phyloP scores from a whole-genome alignment of 768 basidiomycete genomes.

The Sarcodon aspratus region DNA sequence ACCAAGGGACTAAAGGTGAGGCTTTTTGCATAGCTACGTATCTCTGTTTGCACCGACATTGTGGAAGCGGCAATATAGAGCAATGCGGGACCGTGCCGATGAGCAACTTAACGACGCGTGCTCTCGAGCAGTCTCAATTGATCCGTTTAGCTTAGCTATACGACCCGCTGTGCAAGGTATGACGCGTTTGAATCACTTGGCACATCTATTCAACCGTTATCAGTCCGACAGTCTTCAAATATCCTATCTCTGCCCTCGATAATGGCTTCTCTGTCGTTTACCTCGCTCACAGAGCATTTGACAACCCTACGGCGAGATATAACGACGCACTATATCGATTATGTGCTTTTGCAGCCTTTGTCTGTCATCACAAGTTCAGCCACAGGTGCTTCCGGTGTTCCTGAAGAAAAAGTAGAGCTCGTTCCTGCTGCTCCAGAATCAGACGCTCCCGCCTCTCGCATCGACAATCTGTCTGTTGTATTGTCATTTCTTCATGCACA shows the following conservation, averaged over 20 bases:
- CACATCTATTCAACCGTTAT: constrained; percentile 1
- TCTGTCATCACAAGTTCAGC: constrained; percentile 25
- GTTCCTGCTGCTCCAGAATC: constrained; percentile 31
- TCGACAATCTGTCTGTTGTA: constrained; percentile 44
- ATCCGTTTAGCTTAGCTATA: constrained; percentile 37
- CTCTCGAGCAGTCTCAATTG: constrained; percentile 41
- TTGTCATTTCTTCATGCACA: constrained; percentile 53
- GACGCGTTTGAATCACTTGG: constrained; percentile 18
- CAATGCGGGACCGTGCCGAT: constrained; percentile 45
- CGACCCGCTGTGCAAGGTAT: constrained; percentile 36
- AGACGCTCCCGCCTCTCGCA: constrained; percentile 26
- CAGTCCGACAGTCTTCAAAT: constrained; percentile 48
- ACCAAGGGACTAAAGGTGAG: constrained; percentile 48
- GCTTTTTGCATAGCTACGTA: constrained; percentile 6
- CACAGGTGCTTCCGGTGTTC: constrained; percentile 17
- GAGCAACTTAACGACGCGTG: constrained; percentile 68
- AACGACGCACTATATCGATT: constrained; percentile 44
- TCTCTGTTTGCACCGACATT: background rate
- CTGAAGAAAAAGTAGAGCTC: constrained; percentile 36
- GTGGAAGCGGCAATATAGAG: constrained; percentile 30
- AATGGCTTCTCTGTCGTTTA: constrained; percentile 44
- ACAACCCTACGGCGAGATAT: constrained; percentile 57
- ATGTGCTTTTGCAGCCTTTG: constrained; percentile 41
- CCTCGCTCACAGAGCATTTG: constrained; percentile 44
- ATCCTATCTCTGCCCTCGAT: constrained; percentile 40